Base-by-base conservation (phyloP, 257 asterid genomes). In the Nicotiana knightiana region DNA sequence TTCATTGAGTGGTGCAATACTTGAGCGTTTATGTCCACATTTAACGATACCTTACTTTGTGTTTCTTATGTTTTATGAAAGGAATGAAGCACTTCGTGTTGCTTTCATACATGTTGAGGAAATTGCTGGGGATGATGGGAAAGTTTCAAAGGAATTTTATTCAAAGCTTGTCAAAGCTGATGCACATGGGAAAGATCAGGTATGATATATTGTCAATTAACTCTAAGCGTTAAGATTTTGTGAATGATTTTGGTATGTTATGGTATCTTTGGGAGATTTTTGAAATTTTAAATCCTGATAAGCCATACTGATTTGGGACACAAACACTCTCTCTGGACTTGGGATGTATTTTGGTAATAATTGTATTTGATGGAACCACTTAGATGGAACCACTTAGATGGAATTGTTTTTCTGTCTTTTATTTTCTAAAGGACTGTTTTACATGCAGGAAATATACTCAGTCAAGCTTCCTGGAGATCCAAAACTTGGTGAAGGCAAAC, bases 81-180 rank as follows among this genome's bases (percentile, higher is more conserved):
- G 99, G 92, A 94, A 96, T 81, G 99, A 94, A 88, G 99, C 99
- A 66, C 99, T 96, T 82, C 97, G 99, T 57, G 99, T 96, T 86
- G 99, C 99, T 86, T 96, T 91, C 85, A 94, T 96, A 83, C 98
- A 96, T 53, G 93, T 86, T 71, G 98, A 96, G 88, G 99, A 96
- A 84, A 86, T 82, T 86, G 86, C 79, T 80, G 89, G 84, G 68
- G 85, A 89, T 43, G 94, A 90, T 83, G 99, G 99, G 82, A 85
- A 81, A 10, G 85, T 88, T 68, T 81, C 86, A 9, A 93, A 90
- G 86, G 95, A 91, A 86, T 96, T 86, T 82, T 96, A 93, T 86
- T 96, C 99, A 3, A 96, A 96, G 89, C 97, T 96, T 85, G 97
- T 96, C 51, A 96, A 96, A 89, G 97, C 97, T 86, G 98, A 94